Conservation (phyloP, 2,329 filamentous ascomycete genomes). For the Thyridium curvatum region DNA sequence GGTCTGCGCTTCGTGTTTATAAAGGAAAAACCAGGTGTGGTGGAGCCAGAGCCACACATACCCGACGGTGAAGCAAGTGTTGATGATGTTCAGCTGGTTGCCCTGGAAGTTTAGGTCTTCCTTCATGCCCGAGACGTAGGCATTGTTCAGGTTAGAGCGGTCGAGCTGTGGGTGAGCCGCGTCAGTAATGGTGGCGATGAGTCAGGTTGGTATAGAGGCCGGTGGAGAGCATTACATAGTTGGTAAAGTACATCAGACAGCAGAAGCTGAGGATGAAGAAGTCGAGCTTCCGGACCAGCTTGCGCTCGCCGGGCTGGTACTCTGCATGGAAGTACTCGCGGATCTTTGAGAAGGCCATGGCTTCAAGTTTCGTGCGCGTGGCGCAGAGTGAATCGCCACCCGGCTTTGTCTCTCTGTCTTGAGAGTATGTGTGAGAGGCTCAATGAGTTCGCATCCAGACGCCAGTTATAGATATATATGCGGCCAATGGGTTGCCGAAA, state of each 20-base stretch:
- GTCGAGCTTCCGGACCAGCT: conserved; percentile 31
- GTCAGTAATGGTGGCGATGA: neutral
- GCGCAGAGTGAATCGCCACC: too few relatives aligned
- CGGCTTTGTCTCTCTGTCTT: too few relatives aligned
- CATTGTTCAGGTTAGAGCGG: conserved; percentile 44
- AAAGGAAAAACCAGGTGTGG: too few relatives aligned
- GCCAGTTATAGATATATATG: neutral
- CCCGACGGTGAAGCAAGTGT: conserved; percentile 40
- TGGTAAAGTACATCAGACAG: conserved; percentile 51
- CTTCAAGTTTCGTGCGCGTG: too few relatives aligned
- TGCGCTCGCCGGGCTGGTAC: conserved; percentile 19
- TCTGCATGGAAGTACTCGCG: conserved; percentile 7
- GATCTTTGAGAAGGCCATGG: conserved; percentile 7
- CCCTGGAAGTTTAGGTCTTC: conserved; percentile 42
- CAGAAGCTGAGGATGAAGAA: conserved; percentile 61
- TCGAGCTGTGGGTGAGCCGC: conserved; percentile 29
- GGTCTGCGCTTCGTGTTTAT: too few relatives aligned
- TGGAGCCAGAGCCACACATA: conserved; percentile 14
- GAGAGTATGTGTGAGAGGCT: too few relatives aligned
- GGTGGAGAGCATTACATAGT: conserved; percentile 47
- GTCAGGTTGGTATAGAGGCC: neutral
- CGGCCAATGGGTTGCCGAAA: too few relatives aligned
- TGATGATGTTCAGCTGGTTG: conserved; percentile 46
- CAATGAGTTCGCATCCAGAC: too few relatives aligned
- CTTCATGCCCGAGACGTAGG: conserved; percentile 48